These are phyloP conservation scores for Suillus bovinus DNA, from an alignment of 768 basidiomycete genomes.

Conservation along the genomic window DNA sequence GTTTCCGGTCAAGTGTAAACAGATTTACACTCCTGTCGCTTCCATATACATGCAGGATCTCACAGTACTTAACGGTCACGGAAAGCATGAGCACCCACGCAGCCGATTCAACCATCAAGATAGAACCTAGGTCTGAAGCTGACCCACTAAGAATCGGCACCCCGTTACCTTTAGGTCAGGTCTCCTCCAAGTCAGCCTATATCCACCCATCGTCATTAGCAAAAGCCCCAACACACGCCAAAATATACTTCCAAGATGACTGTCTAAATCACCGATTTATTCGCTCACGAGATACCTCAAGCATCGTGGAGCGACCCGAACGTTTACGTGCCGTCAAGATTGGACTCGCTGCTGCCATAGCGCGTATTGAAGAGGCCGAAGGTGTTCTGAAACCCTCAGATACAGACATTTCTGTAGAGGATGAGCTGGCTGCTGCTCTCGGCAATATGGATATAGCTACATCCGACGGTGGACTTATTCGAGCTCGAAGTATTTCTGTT, in stretches of 20 bases:
- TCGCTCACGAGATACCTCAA: slow-evolving; percentile 69
- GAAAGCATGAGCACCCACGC: not conserved
- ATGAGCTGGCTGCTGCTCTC: slow-evolving; percentile 49
- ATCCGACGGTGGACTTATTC: slow-evolving; percentile 25
- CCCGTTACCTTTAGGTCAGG: not conserved
- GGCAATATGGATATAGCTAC: slow-evolving; percentile 41
- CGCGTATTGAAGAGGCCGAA: slow-evolving; percentile 56
- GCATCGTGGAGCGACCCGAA: slow-evolving; percentile 89
- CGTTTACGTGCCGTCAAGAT: slow-evolving; percentile 81
- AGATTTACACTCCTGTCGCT: not conserved
- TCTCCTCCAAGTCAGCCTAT: not conserved
- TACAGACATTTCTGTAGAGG: slow-evolving; percentile 22
- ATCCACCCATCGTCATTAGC: not conserved
- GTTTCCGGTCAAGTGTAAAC: too few relatives aligned
- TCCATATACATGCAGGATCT: not conserved
- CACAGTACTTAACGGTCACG: not conserved
- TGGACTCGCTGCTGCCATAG: slow-evolving; percentile 78
- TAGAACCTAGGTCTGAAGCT: not conserved
- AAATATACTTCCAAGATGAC: slow-evolving; percentile 62
- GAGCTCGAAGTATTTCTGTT: slow-evolving; percentile 32
- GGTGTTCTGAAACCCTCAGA: not conserved
- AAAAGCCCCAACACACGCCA: not conserved
- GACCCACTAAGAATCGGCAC: not conserved
- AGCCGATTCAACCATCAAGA: too few relatives aligned
- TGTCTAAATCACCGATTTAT: slow-evolving; percentile 79